Base-by-base conservation (phyloP, 352 stramenopile genomes). In the Globisporangium solare region DNA sequence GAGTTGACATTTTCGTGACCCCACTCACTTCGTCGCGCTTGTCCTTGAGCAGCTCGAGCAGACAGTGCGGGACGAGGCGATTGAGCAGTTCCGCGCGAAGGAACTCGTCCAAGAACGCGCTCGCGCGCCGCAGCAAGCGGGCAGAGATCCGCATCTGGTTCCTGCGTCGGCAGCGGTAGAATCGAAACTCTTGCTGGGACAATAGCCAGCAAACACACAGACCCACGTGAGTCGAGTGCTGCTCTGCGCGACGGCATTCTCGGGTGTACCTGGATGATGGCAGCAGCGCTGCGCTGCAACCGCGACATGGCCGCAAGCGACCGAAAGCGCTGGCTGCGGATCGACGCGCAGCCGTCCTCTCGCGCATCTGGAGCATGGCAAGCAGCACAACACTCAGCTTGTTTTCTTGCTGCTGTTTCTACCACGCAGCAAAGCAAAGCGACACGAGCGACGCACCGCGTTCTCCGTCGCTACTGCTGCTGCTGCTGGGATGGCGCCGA, bases 251-350 rank as follows among this genome's bases (percentile, higher is more conserved):
- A n/a, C n/a, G n/a, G n/a, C n/a, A n/a, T n/a, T n/a, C n/a, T n/a
- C n/a, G n/a, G n/a, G n/a, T n/a, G 2, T 37, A 86, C 75, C 64
- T 86, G 75, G 27, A 86, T 80, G 50, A 70, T 59, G 1, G 20
- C 53, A 14, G 70, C 75, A 18, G 75, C 72, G 17, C 61, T 65
- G 7, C 73, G 57, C 54, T 81, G 75, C 24, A 86, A 58, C 21
- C 61, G 68, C 7, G 73, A 78, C 62, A 86, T 76, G 14, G 63
- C 64, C 11, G 70, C 68, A 5, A 86, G 51, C 6, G 75, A 83
- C 4, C 57, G 68, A 47, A 86, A 70, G 49, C 72, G 72, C 49
- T 82, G 70, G 42, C 55, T 69, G 10, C 70, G 50, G 54, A 79
- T 74, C 54, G 42, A 12, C 61, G 12, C n/a, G 11, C 12, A 24